phyloP scores from a whole-genome alignment of 129 eudicot species.

The sunflower (Helianthus annuus) region DNA sequence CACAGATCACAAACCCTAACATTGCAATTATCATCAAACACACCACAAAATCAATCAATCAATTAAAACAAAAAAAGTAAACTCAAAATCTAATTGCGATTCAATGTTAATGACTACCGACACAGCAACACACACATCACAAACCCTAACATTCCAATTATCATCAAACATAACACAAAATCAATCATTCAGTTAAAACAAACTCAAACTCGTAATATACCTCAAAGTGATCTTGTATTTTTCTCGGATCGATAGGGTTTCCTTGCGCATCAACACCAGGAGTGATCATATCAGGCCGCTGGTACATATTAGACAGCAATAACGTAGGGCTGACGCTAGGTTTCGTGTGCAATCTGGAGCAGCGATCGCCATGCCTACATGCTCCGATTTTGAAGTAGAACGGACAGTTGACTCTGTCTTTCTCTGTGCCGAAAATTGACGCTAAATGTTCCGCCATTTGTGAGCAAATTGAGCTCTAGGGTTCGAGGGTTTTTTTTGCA shows the following conservation, averaged over 20 bases:
- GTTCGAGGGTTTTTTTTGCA: constrained; percentile 21
- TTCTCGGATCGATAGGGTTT: constrained; percentile 66
- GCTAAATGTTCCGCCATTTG: constrained; percentile 81
- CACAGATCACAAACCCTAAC: too few species aligned
- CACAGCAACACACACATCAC: background rate
- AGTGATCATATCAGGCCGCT: constrained; percentile 76
- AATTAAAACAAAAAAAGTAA: too few species aligned
- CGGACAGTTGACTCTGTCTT: constrained; percentile 77
- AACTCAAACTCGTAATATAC: constrained; percentile 19
- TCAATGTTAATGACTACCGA: background rate
- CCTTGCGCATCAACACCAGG: constrained; percentile 83
- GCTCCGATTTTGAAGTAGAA: constrained; percentile 83
- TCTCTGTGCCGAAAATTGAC: constrained; percentile 76
- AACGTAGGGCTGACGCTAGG: constrained; percentile 69
- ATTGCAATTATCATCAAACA: too few species aligned
- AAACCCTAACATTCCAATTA: background rate
- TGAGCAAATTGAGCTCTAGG: constrained; percentile 7
- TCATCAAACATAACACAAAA: background rate
- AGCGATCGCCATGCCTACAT: constrained; percentile 79
- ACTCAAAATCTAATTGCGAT: background rate
- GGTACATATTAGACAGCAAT: constrained; percentile 75
- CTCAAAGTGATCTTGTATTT: constrained; percentile 77
- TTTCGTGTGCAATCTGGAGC: constrained; percentile 75
- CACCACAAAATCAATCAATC: too few species aligned
- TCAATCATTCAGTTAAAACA: background rate